Base-by-base conservation (phyloP, 805 yeast species). In the Cyberlindnera mrakii region DNA sequence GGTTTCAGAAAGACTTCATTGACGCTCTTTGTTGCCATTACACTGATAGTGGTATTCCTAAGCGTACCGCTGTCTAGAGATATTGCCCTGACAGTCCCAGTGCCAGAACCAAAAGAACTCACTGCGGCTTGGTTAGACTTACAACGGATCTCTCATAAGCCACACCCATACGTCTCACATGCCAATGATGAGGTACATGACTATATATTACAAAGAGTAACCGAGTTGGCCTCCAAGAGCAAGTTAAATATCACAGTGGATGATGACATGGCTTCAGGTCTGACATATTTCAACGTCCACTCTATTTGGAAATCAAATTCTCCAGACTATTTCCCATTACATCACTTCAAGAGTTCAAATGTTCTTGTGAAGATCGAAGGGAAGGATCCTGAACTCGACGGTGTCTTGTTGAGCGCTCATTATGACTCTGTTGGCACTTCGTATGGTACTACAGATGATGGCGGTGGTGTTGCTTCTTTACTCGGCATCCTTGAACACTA, bases 371-470 rank as follows among this genome's bases (percentile, higher is more conserved):
- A 84, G 56, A 63, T 90, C 32, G 72, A 78, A 54, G 96, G 96
- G 20, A 58, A 68, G 13, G 66, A 82, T 41, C 65, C 72, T 1
- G 52, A 64, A 0, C 63, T 84, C 39, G 82, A 84, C 1, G 95
- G 89, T 1, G 61, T 89, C 4, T 63, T 89, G 34, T 59, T 90
- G 3, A 82, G 93, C 52, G 89, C 96, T 5, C 97, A 90, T 65
- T 90, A 68, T 55, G 97, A 89, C 64, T 78, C 91, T 7, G 96
- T 89, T 7, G 95, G 96, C 17, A 78, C 95, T 3, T 80, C 88
- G 5, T 78, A 68, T 53, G 97, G 97, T 27, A 79, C 93, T 2
- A 90, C 96, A 2, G 97, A 90, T 60, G 96, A 88, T 57, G 96
- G 96, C 1, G 80, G 81, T 67, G 96, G 96, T 8, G 71, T 87